Evolutionary conservation across 495 filamentous ascomycete genomes (phyloP).

Genomic region (Lasiosphaeria hispida): DNA sequence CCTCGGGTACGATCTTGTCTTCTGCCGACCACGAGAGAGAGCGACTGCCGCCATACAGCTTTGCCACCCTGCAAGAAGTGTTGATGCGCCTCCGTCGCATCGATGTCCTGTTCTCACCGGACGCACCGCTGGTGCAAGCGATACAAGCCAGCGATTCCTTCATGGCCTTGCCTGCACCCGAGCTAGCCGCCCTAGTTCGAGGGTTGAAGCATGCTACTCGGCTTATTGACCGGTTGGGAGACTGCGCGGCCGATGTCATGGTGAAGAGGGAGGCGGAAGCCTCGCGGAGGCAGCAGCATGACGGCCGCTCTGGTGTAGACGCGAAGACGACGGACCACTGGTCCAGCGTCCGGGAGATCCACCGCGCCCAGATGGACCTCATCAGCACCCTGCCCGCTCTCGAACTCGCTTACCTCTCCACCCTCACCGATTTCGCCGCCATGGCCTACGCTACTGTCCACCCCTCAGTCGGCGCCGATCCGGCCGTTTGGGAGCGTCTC

Average conservation of each 20-base stretch:
- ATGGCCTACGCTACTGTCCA: slow-evolving; percentile 8
- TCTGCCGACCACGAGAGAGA: slow-evolving; percentile 17
- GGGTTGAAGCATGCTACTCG: slow-evolving; percentile 12
- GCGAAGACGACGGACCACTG: background rate
- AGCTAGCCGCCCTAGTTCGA: slow-evolving; percentile 11
- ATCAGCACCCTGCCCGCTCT: slow-evolving; percentile 17
- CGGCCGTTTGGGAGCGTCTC: slow-evolving; percentile 1
- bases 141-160: background rate
- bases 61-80: slow-evolving; percentile 25
- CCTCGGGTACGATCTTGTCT: slow-evolving; percentile 22
- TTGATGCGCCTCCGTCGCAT: slow-evolving; percentile 22
- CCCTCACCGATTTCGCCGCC: slow-evolving; percentile 10
- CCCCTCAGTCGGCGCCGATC: background rate
- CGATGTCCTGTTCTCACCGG: slow-evolving; percentile 17
- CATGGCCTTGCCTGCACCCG: background rate
- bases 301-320: background rate
- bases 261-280: background rate
- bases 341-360: background rate
- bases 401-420: slow-evolving; percentile 26
- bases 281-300: no score
- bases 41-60: slow-evolving; percentile 16
- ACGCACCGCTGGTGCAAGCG: background rate
- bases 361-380: slow-evolving; percentile 19
- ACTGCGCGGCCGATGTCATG: slow-evolving; percentile 9
- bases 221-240: slow-evolving; percentile 4